Evolutionary conservation across 768 basidiomycete genomes (phyloP).

Genomic region (Dendrothele bispora): DNA sequence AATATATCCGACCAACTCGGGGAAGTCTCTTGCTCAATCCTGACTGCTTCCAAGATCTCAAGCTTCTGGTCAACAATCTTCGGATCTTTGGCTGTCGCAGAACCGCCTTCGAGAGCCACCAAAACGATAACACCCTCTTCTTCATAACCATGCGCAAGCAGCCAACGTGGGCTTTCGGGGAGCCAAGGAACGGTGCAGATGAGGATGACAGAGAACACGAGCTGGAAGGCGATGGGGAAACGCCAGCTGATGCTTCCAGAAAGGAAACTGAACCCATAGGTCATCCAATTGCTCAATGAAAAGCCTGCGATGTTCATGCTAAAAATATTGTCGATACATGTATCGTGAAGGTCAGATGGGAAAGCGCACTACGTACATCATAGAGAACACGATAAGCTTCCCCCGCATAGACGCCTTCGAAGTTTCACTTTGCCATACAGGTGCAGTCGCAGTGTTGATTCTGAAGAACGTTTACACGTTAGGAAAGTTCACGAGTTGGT

Average conservation of each 20-base stretch:
- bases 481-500: not conserved
- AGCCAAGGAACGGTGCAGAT: constrained; percentile 49
- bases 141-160: constrained; percentile 43
- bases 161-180: constrained; percentile 49
- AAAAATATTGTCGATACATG: not conserved
- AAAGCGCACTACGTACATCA: constrained; percentile 39
- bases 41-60: constrained; percentile 44
- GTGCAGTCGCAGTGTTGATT: constrained; percentile 49
- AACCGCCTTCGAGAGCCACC: constrained; percentile 41
- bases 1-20: constrained; percentile 43
- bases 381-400: constrained; percentile 47
- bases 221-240: constrained; percentile 52
- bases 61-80: constrained; percentile 36
- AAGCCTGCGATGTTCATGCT: constrained; percentile 55
- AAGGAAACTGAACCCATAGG: constrained; percentile 49
- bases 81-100: constrained; percentile 34
- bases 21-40: constrained; percentile 39
- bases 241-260: constrained; percentile 45
- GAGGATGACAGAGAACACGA: constrained; percentile 44
- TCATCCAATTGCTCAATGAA: constrained; percentile 54
- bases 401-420: constrained; percentile 49
- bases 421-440: constrained; percentile 54
- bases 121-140: constrained; percentile 42
- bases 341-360: not conserved
- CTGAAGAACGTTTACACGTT: constrained; percentile 16